Base-by-base conservation (phyloP, 129 eudicot genomes). In the Tagetes erecta region DNA sequence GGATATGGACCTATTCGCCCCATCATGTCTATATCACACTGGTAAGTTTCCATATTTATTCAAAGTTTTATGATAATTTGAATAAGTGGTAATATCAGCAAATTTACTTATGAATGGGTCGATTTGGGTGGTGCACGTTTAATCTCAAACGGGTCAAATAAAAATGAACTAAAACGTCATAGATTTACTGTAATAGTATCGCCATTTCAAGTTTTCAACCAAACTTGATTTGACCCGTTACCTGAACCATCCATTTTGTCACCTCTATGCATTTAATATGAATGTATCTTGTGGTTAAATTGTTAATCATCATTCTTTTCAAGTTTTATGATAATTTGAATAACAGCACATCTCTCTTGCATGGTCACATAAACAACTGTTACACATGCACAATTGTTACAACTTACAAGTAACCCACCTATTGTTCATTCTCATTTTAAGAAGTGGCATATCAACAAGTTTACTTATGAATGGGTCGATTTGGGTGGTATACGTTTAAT, bases 1-100 rank as follows among this genome's bases (percentile, higher is more conserved):
- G 97, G 84, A 42, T 94, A 94, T 60, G 98, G 98, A n/a, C 98
- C 97, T 39, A 59, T 94, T 38, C 86, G 97, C 51, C 88, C 96
- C 67, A 86, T 85, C 84, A 85, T 91, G 91, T 94, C 96, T 42
- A 90, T 94, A 77, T 87, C 96, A 68, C 98, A 94, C 79, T 94
- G 98, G 98, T 94, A 91, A 38, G 56, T 8, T 34, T 49, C 50
- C 9, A 50, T 38, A 10, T 33, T 27, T 37, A 52, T 38, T 37
- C 30, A 12, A 11, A 42, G 13, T 38, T 59, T 6, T 71, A 2
- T 20, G 47, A 57, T 5, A 55, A 58, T 71, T 57, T 57, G 27
- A 53, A 72, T 6, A 59, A 27, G 58, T 73, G 47, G 78, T 12
- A 14, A 20, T 73, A 20, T 64, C 27, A 20, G 27, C 27, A 20